phyloP scores from a whole-genome alignment of 805 yeast genomes.

The Saccharomycopsis malanga region DNA sequence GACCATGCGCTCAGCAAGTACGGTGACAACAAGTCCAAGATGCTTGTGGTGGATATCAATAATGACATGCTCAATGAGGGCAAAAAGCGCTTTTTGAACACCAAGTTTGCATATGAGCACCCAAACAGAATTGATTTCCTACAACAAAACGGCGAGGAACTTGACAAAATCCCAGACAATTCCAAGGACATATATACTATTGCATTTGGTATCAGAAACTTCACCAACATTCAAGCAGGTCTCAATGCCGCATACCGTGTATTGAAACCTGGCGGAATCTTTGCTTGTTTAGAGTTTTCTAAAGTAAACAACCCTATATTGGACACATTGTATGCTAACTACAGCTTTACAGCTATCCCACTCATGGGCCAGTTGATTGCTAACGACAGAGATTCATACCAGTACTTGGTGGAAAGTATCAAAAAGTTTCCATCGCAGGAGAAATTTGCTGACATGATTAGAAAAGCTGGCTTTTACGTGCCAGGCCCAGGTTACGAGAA shows the following conservation, averaged over 20 bases:
- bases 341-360: slow-evolving; percentile 83
- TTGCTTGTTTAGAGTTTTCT: slow-evolving; percentile 92
- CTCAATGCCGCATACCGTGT: slow-evolving; percentile 93
- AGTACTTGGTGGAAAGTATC: slow-evolving; percentile 91
- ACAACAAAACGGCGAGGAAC: slow-evolving; percentile 87
- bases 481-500: slow-evolving; percentile 83
- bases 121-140: slow-evolving; percentile 60
- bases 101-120: slow-evolving; percentile 45
- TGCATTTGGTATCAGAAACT: slow-evolving; percentile 95
- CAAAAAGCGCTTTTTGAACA: slow-evolving; percentile 58
- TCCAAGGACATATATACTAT: slow-evolving; percentile 94
- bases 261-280: slow-evolving; percentile 94
- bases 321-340: slow-evolving; percentile 74
- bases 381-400: slow-evolving; percentile 92
- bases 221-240: slow-evolving; percentile 91
- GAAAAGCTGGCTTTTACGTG: slow-evolving; percentile 88
- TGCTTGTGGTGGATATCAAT: slow-evolving; percentile 93
- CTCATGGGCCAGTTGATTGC: slow-evolving; percentile 94
- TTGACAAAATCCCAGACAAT: slow-evolving; percentile 76
- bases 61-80: slow-evolving; percentile 96
- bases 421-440: slow-evolving; percentile 89
- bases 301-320: slow-evolving; percentile 77
- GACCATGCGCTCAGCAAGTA: slow-evolving; percentile 81
- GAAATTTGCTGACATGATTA: slow-evolving; percentile 82
- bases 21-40: slow-evolving; percentile 66